Base-by-base conservation (phyloP, 2,329 filamentous ascomycete species). In the Chaetomium sp. region DNA sequence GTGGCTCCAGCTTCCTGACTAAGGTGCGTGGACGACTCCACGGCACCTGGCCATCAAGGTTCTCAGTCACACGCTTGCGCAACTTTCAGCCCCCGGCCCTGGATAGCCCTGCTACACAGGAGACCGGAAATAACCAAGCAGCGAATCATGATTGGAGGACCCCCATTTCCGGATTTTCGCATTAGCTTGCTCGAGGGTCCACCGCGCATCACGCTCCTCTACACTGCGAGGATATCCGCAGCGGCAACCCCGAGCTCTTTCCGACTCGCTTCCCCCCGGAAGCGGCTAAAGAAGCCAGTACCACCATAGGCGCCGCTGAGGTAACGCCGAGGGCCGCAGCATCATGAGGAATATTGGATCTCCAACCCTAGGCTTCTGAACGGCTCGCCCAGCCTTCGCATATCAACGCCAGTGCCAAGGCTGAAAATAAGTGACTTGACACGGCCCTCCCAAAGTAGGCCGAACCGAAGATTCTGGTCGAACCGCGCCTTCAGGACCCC, bases 361-460 rank as follows among this genome's bases (percentile, higher is more conserved):
- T 94, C 91, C 63, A 95, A 77, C 13, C 91, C 91, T 63, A 95
- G 81, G 5, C 86, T 90, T 67, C 90, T 85, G 73, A 95, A 90
- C 47, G 92, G 89, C 73, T 91, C 89, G 74, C 93, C 90, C 68
- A 87, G 82, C 72, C 86, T 87, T 73, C 87, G 87, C 73, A 95
- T 82, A 74, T 96, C 93, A 62, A 99, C 87, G 58, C 88, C 91
- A 64, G 92, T 92, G 10, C 95, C 95, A 50, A 97, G 83, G 71
- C 92, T 96, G 75, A 98, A 96, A 64, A 99, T 83, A 65, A 99
- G 80, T 70, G 96, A 94, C 80, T 98, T 97, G 65, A 96, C 86
- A 62, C 93, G 85, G 2, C 94, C 93, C 76, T 98, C 94, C 94
- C 95, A 99, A 25, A 98, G 79, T 58, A 98, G 76, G 0, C 93